These are phyloP conservation scores for Echites panduratus DNA, from an alignment of 257 asterid genomes.

Conservation along the genomic window DNA sequence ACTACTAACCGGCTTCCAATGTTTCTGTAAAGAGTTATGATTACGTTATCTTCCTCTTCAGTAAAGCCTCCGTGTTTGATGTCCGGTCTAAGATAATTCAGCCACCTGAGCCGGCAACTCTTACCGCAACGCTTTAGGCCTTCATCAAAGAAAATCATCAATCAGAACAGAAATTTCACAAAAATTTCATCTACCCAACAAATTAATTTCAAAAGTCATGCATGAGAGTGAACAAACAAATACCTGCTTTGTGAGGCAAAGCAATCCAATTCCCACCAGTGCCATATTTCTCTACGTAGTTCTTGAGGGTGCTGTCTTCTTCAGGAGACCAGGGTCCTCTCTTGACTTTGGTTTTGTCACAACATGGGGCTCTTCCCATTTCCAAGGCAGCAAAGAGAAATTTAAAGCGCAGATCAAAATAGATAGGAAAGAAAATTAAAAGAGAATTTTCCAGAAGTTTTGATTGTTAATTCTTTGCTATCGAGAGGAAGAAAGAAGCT, in stretches of 20 bases:
- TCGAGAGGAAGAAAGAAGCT: background rate
- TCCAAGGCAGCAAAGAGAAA: too few species aligned
- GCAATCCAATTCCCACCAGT: conserved; percentile 69
- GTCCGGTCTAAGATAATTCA: conserved; percentile 64
- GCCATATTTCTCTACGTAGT: conserved; percentile 41
- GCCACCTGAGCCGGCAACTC: conserved; percentile 77
- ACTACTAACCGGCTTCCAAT: conserved; percentile 63
- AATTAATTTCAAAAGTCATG: too few species aligned
- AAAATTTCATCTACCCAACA: background rate
- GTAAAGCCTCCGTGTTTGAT: conserved; percentile 67
- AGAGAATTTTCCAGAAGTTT: too few species aligned
- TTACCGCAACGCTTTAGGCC: conserved; percentile 74
- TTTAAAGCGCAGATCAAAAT: background rate
- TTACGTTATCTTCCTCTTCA: conserved; percentile 50
- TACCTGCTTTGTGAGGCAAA: conserved; percentile 76
- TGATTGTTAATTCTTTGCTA: background rate
- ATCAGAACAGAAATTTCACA: background rate
- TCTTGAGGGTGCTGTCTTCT: conserved; percentile 51
- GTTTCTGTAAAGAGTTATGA: conserved; percentile 36
- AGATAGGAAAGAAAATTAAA: too few species aligned
- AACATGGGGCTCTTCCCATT: conserved; percentile 86
- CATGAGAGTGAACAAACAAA: background rate
- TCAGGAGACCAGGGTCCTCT: conserved; percentile 84
- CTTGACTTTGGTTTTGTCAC: conserved; percentile 65
- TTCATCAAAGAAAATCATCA: conserved; percentile 6